Evolutionary conservation across 2,329 filamentous ascomycete genomes (phyloP).

Genomic region (Ceratocystis ficicola): DNA sequence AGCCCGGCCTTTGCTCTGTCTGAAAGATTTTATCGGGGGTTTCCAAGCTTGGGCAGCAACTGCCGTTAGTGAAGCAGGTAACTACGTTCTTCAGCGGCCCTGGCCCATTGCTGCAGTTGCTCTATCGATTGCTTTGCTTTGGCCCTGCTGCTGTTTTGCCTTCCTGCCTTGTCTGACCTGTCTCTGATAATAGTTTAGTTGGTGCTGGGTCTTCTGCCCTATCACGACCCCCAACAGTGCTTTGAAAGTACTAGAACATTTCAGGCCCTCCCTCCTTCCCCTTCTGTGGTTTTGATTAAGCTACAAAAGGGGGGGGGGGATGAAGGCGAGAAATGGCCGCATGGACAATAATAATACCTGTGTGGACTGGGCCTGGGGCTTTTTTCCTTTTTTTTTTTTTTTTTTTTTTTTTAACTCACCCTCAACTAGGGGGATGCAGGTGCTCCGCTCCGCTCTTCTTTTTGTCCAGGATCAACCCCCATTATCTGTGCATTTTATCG

Average conservation of each 20-base stretch:
- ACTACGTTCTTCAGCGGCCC: neutral
- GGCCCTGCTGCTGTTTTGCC: too few relatives aligned
- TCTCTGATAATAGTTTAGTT: too few relatives aligned
- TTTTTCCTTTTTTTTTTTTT: neutral
- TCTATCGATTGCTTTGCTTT: too few relatives aligned
- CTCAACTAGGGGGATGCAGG: neutral
- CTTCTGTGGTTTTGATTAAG: too few relatives aligned
- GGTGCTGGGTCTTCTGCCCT: too few relatives aligned
- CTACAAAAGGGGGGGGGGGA: too few relatives aligned
- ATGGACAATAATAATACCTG: too few relatives aligned
- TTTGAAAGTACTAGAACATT: too few relatives aligned
- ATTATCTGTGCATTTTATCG: conserved; percentile 1
- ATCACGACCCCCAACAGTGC: too few relatives aligned
- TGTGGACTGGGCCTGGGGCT: neutral
- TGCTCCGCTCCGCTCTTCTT: neutral
- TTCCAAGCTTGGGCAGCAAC: neutral
- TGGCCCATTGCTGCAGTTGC: neutral
- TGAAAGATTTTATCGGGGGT: neutral
- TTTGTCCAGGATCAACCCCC: neutral
- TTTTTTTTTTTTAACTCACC: neutral
- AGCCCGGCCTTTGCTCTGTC: neutral
- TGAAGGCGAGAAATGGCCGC: too few relatives aligned
- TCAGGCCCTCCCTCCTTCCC: too few relatives aligned
- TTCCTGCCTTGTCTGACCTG: too few relatives aligned
- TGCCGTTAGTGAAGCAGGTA: neutral